Base-by-base conservation (phyloP, 2,329 filamentous ascomycete species). In the Penicillium sp. region DNA sequence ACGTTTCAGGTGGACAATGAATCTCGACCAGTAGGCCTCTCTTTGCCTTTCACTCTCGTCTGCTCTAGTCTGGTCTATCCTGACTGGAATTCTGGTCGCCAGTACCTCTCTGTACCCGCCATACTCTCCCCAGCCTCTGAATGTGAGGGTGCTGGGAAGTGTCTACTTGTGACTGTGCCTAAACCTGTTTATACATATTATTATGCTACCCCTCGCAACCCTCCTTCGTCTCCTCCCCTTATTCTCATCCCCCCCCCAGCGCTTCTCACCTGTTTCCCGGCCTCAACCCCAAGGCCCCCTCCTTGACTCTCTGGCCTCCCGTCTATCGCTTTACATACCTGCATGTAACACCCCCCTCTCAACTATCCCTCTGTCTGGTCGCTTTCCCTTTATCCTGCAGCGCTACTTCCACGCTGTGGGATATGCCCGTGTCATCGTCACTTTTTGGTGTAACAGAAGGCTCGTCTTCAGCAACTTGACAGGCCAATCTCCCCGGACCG, bases 391-490 rank as follows among this genome's bases (percentile, higher is more conserved):
- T 65, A 61, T 62, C 60, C 64, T 67, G 63, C 67, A 69, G 65
- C 69, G 65, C 65, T 71, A 70, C 69, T 73, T 67, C 69, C 71
- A 67, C 65, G 62, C 64, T 64, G 66, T 74, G 68, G 69, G 68
- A 73, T 75, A 73, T 72, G 72, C 72, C 67, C 72, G 73, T 75
- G 73, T 75, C 73, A 75, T 76, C 67, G 67, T 70, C 70, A 63
- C 57, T 62, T 69, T 66, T 65, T 73, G 71, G 73, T 76, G 74
- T 76, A 76, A 76, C 74, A 62, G 68, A 62, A 60, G 60, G 61
- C 67, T 65, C 61, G 59, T 66, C 70, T 72, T 62, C 71, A 69
- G 69, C 67, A 66, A 71, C 65, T 71, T 71, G 69, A 73, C 68
- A 65, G 67, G 64, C 64, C 64, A 69, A 68, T 70, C 62, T 66